Evolutionary conservation across 306 rosid genomes (phyloP), one percentile per base, ranked within the genome.

Genomic region (Argentina anserina): DNA sequence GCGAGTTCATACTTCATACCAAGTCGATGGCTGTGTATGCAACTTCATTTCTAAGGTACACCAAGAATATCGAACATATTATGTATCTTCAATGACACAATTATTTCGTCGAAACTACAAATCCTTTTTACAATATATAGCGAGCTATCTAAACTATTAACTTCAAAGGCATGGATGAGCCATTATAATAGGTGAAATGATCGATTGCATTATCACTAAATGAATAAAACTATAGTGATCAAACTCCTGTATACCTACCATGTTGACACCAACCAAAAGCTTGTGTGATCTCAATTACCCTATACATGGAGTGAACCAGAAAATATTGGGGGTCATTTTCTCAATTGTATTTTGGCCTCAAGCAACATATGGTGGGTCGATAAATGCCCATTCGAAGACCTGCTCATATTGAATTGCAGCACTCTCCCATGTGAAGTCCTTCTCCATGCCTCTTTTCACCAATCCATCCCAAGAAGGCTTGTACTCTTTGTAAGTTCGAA

Each of bases 381-480:
- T 59, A 64, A 82, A 85, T 2, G 86, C 87, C 98, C 98, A 92
- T 46, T 89, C 81, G 15, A 92, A 75, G 67, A 90, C 75, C 79
- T 90, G 90, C 79, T 92, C 96, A 29, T 92, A 92, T 73, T 85
- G 89, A 39, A 52, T 49, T 14, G 98, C 98, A 34, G 98, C 88
- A 59, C 83, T 88, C 50, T 65, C 90, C 98, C 96, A 92, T 8
- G 96, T 82, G 85, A 69, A 88, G 79, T 88, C 88, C 76, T 69
- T 90, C 25, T 71, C 65, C 96, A 92, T 92, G 1, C 94, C 89
- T 72, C 98, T 88, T 67, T 58, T 81, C 87, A 90, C 76, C 83
- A 92, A 68, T 79, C 86, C 96, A 76, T 84, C 80, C 98, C 98
- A 92, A 41, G 96, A 88, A 78, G 86, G 26, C 81, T 90, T 87